Evolutionary conservation across 768 basidiomycete genomes (phyloP).

Genomic region (Sarcomyxa edulis): DNA sequence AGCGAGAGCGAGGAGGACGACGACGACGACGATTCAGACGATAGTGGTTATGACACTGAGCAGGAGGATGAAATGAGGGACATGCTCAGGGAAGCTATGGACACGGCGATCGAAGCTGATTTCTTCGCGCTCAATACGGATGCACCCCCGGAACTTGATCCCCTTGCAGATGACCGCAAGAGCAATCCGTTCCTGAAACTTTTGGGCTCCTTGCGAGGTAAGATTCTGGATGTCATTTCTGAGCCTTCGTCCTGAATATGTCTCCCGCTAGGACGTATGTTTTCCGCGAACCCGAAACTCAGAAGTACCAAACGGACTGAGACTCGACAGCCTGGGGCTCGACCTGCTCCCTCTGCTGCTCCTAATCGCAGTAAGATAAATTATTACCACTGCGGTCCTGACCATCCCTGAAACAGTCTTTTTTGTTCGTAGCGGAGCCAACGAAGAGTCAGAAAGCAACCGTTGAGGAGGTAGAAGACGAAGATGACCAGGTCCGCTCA

Average conservation of each 20-base stretch:
- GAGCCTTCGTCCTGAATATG: not conserved
- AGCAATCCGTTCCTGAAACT: conserved; percentile 77
- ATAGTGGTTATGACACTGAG: conserved; percentile 56
- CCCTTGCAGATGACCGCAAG: conserved; percentile 49
- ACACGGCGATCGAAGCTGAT: conserved; percentile 54
- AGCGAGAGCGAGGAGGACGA: conserved; percentile 34
- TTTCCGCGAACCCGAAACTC: conserved; percentile 37
- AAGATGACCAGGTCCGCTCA: conserved; percentile 37
- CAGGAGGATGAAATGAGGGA: conserved; percentile 63
- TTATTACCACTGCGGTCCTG: no score
- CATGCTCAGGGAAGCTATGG: conserved; percentile 68
- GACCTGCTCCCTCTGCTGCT: not conserved
- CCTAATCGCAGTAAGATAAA: not conserved
- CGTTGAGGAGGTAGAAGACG: conserved; percentile 72
- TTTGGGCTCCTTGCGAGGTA: conserved; percentile 70
- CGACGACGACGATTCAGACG: conserved; percentile 26
- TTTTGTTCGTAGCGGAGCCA: conserved; percentile 5
- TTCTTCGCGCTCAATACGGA: conserved; percentile 45
- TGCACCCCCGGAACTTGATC: conserved; percentile 32
- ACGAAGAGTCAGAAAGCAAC: conserved; percentile 41
- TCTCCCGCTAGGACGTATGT: conserved; percentile 53
- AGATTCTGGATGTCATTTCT: conserved; percentile 8
- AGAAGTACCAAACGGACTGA: conserved; percentile 20
- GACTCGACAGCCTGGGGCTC: not conserved
- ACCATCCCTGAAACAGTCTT: not conserved